Evolutionary conservation across 1,284 basidiomycete species (phyloP).

Genomic region (Marasmius oreades): DNA sequence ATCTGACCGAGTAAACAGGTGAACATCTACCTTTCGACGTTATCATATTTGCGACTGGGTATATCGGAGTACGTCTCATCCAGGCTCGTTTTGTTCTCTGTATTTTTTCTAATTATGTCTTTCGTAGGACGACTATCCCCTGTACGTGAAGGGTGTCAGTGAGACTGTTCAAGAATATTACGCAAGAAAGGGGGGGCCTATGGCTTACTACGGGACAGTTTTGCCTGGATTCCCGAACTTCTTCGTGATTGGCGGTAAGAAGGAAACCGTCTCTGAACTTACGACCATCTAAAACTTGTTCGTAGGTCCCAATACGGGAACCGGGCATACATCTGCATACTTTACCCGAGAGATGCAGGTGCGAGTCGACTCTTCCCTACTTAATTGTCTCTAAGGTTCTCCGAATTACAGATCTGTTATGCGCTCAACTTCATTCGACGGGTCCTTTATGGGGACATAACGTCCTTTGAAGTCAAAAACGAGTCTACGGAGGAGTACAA

Average conservation of each 20-base stretch:
- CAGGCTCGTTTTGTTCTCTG: background rate
- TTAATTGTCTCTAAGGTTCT: too few species aligned
- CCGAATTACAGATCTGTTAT: too few species aligned
- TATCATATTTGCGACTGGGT: constrained; percentile 39
- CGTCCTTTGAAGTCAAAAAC: too few species aligned
- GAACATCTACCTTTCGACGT: constrained; percentile 32
- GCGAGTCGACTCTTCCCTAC: too few species aligned
- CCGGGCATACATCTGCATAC: constrained; percentile 44
- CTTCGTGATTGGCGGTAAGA: constrained; percentile 32
- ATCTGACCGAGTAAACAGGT: too few species aligned
- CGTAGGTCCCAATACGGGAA: constrained; percentile 44
- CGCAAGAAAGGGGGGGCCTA: constrained; percentile 32
- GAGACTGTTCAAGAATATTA: constrained; percentile 36
- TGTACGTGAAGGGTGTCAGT: constrained; percentile 26
- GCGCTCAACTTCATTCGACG: too few species aligned
- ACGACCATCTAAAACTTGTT: background rate
- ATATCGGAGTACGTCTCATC: constrained; percentile 27
- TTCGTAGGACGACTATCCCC: constrained; percentile 29
- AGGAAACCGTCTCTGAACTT: background rate
- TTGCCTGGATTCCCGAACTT: constrained; percentile 42
- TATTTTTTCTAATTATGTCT: background rate
- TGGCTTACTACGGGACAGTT: constrained; percentile 37
- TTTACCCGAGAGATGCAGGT: constrained; percentile 42
- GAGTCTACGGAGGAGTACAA: too few species aligned
- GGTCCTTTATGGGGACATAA: too few species aligned